Evolutionary conservation across 495 filamentous ascomycete species (phyloP).

Genomic region (Neurospora hispaniola): DNA sequence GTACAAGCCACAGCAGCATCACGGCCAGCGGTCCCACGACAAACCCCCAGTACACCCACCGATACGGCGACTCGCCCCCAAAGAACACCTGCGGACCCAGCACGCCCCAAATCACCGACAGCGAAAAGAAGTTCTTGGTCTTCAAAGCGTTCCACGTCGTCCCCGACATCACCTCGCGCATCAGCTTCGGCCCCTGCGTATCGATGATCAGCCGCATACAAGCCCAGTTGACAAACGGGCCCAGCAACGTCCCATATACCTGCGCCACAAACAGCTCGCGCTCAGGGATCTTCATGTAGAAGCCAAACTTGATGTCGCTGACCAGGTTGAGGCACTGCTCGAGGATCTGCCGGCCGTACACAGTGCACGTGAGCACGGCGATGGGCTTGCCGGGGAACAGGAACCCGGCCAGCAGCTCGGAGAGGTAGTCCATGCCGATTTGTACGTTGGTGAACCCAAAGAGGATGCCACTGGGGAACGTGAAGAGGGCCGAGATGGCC

Average conservation of each 20-base stretch:
- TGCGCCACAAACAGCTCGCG: constrained; percentile 24
- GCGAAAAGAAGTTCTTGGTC: background rate
- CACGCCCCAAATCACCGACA: background rate
- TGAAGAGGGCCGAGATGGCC: constrained; percentile 17
- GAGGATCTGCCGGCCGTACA: constrained; percentile 18
- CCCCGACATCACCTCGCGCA: background rate
- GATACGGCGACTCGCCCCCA: background rate
- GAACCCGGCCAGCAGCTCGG: constrained; percentile 20
- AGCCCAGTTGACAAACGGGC: background rate
- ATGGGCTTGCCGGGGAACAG: constrained; percentile 17
- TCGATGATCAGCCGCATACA: background rate
- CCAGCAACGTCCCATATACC: background rate
- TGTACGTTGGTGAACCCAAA: constrained; percentile 20
- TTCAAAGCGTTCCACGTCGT: background rate
- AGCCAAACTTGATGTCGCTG: constrained; percentile 22
- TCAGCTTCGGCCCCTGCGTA: background rate
- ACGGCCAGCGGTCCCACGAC: constrained; percentile 6
- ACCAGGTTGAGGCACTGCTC: constrained; percentile 21
- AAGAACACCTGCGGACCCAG: constrained; percentile 9
- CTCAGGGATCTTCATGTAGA: constrained; percentile 36
- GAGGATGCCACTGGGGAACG: constrained; percentile 16
- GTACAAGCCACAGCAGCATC: constrained; percentile 1
- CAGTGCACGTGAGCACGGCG: constrained; percentile 16
- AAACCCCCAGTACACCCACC: constrained; percentile 7
- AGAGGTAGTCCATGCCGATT: constrained; percentile 13